These are phyloP conservation scores for Talaromyces sp. DNA, from an alignment of 2,329 filamentous ascomycete genomes.

Conservation along the genomic window DNA sequence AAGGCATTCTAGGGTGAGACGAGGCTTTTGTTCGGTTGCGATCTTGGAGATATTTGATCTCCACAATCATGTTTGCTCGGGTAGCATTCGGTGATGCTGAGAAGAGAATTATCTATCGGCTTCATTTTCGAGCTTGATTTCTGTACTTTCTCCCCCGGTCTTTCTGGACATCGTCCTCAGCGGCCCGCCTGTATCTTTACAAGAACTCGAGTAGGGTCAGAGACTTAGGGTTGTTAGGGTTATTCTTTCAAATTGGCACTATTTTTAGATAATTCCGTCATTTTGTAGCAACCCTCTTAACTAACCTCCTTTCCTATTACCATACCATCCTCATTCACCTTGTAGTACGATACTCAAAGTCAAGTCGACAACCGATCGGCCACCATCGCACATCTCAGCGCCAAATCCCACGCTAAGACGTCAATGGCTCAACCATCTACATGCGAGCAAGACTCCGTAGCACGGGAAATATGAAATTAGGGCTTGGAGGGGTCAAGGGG, in stretches of 20 bases:
- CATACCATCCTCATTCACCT: too few relatives aligned
- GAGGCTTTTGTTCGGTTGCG: background rate
- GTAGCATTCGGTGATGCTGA: background rate
- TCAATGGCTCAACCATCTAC: slow-evolving; percentile 3
- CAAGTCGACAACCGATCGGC: background rate
- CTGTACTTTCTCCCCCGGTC: too few relatives aligned
- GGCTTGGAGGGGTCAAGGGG: background rate
- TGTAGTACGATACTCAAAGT: too few relatives aligned
- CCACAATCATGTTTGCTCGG: background rate
- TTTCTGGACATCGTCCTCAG: too few relatives aligned
- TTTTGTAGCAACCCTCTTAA: too few relatives aligned
- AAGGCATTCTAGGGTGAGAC: background rate
- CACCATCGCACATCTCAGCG: background rate
- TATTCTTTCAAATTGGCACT: background rate
- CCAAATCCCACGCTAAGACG: slow-evolving; percentile 6
- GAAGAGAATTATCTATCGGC: background rate
- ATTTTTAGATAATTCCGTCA: background rate
- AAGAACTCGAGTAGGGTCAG: too few relatives aligned
- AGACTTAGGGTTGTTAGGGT: too few relatives aligned
- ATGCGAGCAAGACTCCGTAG: background rate
- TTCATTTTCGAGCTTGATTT: too few relatives aligned
- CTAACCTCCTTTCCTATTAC: too few relatives aligned
- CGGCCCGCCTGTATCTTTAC: too few relatives aligned
- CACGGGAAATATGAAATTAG: background rate
- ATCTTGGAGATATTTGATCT: background rate